Evolutionary conservation across 208 protist species (phyloP).

Genomic region (Novymonas esmeraldas): DNA sequence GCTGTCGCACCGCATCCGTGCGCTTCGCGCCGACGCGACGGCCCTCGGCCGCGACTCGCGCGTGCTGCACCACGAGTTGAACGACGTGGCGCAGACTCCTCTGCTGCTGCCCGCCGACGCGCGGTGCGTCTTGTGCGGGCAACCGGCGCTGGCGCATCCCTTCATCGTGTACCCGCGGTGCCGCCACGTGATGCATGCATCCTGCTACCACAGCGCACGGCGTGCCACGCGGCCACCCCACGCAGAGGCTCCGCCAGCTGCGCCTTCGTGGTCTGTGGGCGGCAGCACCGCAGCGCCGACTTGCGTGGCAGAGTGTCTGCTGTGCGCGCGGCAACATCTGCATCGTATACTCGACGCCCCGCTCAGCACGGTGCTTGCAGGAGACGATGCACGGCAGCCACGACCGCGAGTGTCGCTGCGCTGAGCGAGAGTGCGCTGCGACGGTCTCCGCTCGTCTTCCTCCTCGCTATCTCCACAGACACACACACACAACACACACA

Average conservation of each 20-base stretch:
- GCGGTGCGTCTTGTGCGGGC: constrained; percentile 40
- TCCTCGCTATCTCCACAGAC: not conserved
- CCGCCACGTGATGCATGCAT: constrained; percentile 45
- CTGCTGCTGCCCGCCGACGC: constrained; percentile 19
- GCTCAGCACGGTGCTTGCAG: constrained; percentile 5
- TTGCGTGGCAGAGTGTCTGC: constrained; percentile 14
- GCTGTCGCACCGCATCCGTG: constrained; percentile 23
- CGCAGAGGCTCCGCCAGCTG: too few relatives aligned
- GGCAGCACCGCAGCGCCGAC: not conserved
- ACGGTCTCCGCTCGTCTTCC: not conserved
- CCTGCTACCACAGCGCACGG: constrained; percentile 40
- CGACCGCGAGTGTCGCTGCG: not conserved
- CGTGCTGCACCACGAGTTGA: constrained; percentile 31
- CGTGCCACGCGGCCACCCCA: too few relatives aligned
- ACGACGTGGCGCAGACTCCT: constrained; percentile 6
- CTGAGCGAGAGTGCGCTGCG: not conserved
- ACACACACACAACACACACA: not conserved
- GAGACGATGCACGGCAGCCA: constrained; percentile 14
- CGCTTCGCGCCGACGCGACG: constrained; percentile 24
- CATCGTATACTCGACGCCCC: constrained; percentile 14
- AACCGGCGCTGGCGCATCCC: constrained; percentile 32
- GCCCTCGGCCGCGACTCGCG: constrained; percentile 21
- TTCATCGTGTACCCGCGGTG: constrained; percentile 53
- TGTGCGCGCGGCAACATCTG: constrained; percentile 25
- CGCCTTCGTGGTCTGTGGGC: too few relatives aligned